Evolutionary conservation across 1,139 yeast species (phyloP).

Genomic region (Pneumocystis jirovecii): DNA sequence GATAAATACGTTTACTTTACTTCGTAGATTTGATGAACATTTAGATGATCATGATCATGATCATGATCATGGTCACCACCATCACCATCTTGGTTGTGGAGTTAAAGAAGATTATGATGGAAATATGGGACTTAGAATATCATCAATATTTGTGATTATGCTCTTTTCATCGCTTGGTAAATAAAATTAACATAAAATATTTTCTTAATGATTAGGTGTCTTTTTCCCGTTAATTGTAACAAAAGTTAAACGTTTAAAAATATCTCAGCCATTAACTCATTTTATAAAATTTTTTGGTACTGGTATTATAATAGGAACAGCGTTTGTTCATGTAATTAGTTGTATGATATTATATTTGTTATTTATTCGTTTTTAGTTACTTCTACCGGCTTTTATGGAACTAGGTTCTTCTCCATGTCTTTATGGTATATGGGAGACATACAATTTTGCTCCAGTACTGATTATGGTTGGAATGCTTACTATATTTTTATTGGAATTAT

Average conservation of each 20-base stretch:
- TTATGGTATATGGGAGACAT: conserved; percentile 17
- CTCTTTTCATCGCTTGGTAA: conserved; percentile 41
- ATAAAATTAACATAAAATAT: neutral
- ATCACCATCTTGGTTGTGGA: conserved; percentile 1
- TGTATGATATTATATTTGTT: neutral
- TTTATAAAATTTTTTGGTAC: conserved; percentile 64
- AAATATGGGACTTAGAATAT: conserved; percentile 49
- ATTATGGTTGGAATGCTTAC: conserved; percentile 32
- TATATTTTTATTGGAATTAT: conserved; percentile 27
- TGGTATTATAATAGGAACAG: conserved; percentile 72
- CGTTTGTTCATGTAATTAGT: conserved; percentile 41
- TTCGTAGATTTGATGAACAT: neutral
- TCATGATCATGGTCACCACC: neutral
- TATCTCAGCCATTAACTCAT: conserved; percentile 47
- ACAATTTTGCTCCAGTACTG: conserved; percentile 28
- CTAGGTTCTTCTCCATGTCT: conserved; percentile 15
- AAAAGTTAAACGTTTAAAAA: conserved; percentile 9
- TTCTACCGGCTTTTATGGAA: conserved; percentile 18
- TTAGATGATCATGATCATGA: neutral
- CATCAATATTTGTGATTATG: conserved; percentile 55
- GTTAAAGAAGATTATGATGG: conserved; percentile 32
- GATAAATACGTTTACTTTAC: neutral
- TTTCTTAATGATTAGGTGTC: conserved; percentile 26
- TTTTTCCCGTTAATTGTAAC: conserved; percentile 16
- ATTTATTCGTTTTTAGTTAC: conserved; percentile 23